Percentiles rank a stretch among this genome's conserved stretches.
These are phyloP conservation scores for Scleroderma citrinum DNA, from an alignment of 768 basidiomycete species.

Conservation along the genomic window DNA sequence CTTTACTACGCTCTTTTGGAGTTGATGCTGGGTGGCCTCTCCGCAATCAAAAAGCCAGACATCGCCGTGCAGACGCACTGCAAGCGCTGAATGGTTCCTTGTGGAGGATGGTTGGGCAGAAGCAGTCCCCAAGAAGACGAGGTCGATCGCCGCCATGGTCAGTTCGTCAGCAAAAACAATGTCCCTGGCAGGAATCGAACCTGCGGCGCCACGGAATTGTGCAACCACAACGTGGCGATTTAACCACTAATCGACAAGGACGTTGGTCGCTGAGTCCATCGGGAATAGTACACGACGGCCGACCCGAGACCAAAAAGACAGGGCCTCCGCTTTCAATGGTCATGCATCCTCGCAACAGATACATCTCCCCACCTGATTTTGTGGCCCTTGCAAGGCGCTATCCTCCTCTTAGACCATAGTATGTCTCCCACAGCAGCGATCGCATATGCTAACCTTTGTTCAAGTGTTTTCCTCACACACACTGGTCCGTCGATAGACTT, in stretches of 20 bases:
- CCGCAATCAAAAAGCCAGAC: constrained; percentile 87
- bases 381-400: constrained; percentile 47
- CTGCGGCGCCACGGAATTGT: constrained; percentile 33
- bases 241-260: constrained; percentile 41
- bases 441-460: constrained; percentile 4
- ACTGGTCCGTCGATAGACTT: constrained; percentile 60
- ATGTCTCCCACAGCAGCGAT: constrained; percentile 11
- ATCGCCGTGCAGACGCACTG: constrained; percentile 58
- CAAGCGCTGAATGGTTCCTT: constrained; percentile 70
- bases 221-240: constrained; percentile 37
- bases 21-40: constrained; percentile 74
- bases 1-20: constrained; percentile 67
- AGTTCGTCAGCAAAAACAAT: constrained; percentile 16
- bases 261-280: too few species aligned
- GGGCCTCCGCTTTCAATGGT: neutral
- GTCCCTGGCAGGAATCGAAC: constrained; percentile 36
- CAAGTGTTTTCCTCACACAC: constrained; percentile 22
- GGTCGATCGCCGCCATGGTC: constrained; percentile 39
- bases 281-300: too few species aligned
- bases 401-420: constrained; percentile 54
- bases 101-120: constrained; percentile 78
- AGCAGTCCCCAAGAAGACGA: constrained; percentile 78
- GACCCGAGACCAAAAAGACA: neutral
- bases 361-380: constrained; percentile 53
- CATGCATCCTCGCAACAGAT: constrained; percentile 32